Base-by-base conservation (phyloP, 208 protist genomes). In the Leishmania martiniquensis region DNA sequence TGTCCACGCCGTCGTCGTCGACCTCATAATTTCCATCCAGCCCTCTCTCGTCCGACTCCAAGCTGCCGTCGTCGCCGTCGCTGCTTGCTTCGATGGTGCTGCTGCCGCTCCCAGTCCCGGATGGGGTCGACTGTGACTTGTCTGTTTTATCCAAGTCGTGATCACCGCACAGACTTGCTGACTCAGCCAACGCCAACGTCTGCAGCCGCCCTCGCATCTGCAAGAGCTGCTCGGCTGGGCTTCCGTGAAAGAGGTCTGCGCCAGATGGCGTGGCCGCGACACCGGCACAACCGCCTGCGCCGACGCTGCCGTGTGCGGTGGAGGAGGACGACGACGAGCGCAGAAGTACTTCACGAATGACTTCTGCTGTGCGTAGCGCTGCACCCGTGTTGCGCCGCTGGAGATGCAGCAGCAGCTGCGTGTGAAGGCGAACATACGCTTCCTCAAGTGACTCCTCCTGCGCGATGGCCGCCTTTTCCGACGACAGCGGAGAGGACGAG, bases 371-470 rank as follows among this genome's bases (percentile, higher is more conserved):
- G 32, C 68, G 68, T 37, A 79, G 57, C 34, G 80, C 80, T 20
- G 49, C 69, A 17, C 6, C 6, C 15, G 54, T 60, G 22, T 79
- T 17, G 65, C 47, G 37, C 12, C 37, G n/a, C 57, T 84, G 80
- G 57, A 84, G 80, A 7, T 76, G 70, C 39, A 66, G 39, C 44
- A 84, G 67, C 6, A 84, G 67, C 49, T 76, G 68, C 34, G 75
- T 65, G n/a, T 15, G 54, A 44, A 84, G 75, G 32, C 68, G 74
- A 15, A 84, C 71, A 54, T 84, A 84, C 9, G 10, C 45, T 9
- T 73, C 75, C 37, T 76, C 78, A 3, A 82, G 65, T 6, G 62
- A 32, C 54, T 63, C 78, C 2, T 39, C 47, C 17, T 2, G 29
- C 4, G 68, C 49, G 49, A 20, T 3, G 10, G 22, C 44, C 13